Conservation (phyloP, 164 flowering plant genomes). For the Piper longum region DNA sequence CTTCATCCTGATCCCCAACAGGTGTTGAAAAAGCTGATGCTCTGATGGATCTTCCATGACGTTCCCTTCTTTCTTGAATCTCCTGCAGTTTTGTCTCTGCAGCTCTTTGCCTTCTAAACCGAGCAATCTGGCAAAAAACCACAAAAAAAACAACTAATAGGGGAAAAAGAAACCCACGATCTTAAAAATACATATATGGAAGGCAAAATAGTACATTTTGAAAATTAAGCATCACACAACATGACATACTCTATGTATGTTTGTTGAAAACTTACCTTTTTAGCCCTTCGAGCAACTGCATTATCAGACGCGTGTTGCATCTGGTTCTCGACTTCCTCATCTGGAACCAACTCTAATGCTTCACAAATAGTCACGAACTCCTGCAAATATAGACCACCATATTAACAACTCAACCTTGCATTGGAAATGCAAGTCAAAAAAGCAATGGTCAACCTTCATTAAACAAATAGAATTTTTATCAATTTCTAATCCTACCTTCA, state of each 20-base stretch:
- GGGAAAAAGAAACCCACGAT: background rate
- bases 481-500: conserved; percentile 40
- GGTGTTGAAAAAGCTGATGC: conserved; percentile 83
- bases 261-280: conserved; percentile 34
- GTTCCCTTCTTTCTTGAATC: conserved; percentile 77
- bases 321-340: conserved; percentile 53
- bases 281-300: conserved; percentile 60
- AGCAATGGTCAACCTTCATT: too few relatives aligned
- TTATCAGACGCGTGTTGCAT: conserved; percentile 28
- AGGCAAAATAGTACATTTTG: background rate
- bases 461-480: too few relatives aligned
- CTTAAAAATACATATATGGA: too few relatives aligned
- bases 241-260: background rate
- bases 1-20: conserved; percentile 79
- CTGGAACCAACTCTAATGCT: conserved; percentile 86
- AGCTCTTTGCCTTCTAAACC: conserved; percentile 77
- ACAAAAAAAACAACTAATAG: too few relatives aligned
- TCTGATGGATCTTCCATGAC: conserved; percentile 75
- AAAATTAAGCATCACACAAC: background rate
- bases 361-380: conserved; percentile 88
- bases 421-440: background rate
- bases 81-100: conserved; percentile 78
- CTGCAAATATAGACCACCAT: conserved; percentile 20
- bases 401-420: conserved; percentile 1
- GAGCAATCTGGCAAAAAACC: conserved; percentile 45